Evolutionary conservation across 148 eudicot species (phyloP).

Genomic region (Linanthus parryae): DNA sequence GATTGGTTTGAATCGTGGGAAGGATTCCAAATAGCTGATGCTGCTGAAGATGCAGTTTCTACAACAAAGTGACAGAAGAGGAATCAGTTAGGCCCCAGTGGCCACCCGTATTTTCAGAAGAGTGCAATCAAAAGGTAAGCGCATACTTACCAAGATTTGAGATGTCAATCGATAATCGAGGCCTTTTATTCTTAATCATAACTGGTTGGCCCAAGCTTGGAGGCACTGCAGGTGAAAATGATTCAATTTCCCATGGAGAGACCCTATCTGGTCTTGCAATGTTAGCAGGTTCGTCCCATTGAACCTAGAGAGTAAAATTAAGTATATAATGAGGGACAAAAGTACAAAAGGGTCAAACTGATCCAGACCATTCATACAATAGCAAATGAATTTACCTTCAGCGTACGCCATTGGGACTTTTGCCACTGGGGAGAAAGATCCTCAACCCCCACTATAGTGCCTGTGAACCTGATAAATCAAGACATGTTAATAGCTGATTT

Average conservation of each 20-base stretch:
- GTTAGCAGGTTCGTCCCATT: slow-evolving; percentile 91
- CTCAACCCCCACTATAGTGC: slow-evolving; percentile 81
- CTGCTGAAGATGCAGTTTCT: slow-evolving; percentile 42
- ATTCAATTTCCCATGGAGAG: slow-evolving; percentile 96
- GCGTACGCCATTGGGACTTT: slow-evolving; percentile 74
- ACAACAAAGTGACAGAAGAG: not conserved
- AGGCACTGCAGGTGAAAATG: slow-evolving; percentile 55
- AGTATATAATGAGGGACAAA: not conserved
- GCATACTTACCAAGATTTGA: slow-evolving; percentile 44
- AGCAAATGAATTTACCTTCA: slow-evolving; percentile 50
- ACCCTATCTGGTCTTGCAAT: slow-evolving; percentile 80
- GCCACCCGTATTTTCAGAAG: not conserved
- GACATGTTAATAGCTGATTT: not conserved
- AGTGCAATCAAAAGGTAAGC: not conserved
- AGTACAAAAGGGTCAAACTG: not conserved
- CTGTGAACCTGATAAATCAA: slow-evolving; percentile 59
- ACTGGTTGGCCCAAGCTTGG: slow-evolving; percentile 33
- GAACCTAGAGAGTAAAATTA: slow-evolving; percentile 45
- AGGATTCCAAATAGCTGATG: slow-evolving; percentile 50
- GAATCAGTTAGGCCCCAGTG: not conserved
- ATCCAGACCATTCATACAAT: not conserved
- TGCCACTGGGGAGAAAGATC: slow-evolving; percentile 74
- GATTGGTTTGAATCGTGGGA: slow-evolving; percentile 32
- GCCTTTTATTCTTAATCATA: slow-evolving; percentile 54
- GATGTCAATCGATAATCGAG: slow-evolving; percentile 50